Percentiles rank a stretch among this genome's conserved stretches.
Evolutionary conservation across 1,139 yeast genomes (phyloP).

Genomic region (Protomyces inundatus): DNA sequence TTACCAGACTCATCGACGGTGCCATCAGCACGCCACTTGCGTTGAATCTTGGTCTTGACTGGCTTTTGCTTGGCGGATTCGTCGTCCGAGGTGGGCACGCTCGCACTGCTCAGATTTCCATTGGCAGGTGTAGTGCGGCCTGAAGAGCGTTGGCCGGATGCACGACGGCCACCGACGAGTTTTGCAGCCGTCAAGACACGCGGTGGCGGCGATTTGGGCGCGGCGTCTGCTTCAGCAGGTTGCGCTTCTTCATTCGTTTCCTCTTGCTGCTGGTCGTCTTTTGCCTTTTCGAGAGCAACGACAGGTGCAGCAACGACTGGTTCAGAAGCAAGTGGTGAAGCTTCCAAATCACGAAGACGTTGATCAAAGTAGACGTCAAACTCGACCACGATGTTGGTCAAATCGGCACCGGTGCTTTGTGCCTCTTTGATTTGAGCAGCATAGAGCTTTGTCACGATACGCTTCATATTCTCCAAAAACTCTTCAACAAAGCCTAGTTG

Average conservation of each 20-base stretch:
- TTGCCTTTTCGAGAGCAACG: no score
- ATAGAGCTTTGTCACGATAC: slow-evolving; percentile 38
- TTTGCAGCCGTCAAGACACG: slow-evolving; percentile 12
- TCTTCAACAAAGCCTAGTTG: slow-evolving; percentile 40
- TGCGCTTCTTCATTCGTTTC: no score
- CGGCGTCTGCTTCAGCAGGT: not conserved
- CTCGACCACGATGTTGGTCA: slow-evolving; percentile 34
- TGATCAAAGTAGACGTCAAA: slow-evolving; percentile 39
- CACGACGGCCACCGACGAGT: slow-evolving; percentile 14
- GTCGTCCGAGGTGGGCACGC: slow-evolving; percentile 15
- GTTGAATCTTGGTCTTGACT: slow-evolving; percentile 37
- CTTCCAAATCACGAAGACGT: slow-evolving; percentile 36
- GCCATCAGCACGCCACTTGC: slow-evolving; percentile 52
- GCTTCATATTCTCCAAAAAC: slow-evolving; percentile 38
- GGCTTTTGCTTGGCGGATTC: slow-evolving; percentile 1
- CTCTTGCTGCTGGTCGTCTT: no score
- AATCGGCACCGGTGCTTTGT: slow-evolving; percentile 29
- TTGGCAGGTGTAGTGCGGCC: slow-evolving; percentile 7
- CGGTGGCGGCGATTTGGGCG: not conserved
- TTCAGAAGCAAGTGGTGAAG: not conserved
- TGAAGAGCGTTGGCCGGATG: slow-evolving; percentile 7
- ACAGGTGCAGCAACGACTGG: not conserved
- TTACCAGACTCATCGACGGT: slow-evolving; percentile 38
- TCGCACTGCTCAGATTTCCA: not conserved
- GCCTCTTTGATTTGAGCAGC: slow-evolving; percentile 34